Evolutionary conservation across 73 alveolate genomes (phyloP).

Genomic region (Tetrahymena malaccensis): DNA sequence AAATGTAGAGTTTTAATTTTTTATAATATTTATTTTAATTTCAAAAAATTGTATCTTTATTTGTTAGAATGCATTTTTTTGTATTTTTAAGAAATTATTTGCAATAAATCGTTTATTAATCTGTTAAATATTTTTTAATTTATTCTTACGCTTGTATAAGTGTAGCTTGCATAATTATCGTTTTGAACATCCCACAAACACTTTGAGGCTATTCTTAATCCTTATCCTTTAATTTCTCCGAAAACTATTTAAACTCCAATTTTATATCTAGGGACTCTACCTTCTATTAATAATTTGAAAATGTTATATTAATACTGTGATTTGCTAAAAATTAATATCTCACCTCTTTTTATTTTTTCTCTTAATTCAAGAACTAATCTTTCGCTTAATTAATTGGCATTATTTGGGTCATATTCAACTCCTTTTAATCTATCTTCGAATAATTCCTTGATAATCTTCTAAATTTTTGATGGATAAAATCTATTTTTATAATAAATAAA

Average conservation of each 20-base stretch:
- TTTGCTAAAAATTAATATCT: neutral
- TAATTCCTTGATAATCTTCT: neutral
- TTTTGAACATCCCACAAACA: slow-evolving; percentile 80
- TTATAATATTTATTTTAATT: neutral
- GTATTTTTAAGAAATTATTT: too few species aligned
- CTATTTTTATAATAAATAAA: neutral
- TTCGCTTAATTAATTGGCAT: neutral
- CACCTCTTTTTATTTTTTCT: neutral
- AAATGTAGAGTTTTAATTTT: too few species aligned
- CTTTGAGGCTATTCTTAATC: slow-evolving; percentile 74
- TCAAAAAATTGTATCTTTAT: neutral
- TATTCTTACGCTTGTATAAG: slow-evolving; percentile 19
- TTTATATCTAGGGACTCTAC: slow-evolving; percentile 57
- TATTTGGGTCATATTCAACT: neutral
- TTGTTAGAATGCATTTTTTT: neutral
- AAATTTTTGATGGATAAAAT: neutral
- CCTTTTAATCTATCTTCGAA: neutral
- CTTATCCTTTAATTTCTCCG: slow-evolving; percentile 85
- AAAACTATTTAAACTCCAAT: slow-evolving; percentile 74
- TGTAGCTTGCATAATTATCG: slow-evolving; percentile 57
- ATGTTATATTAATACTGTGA: neutral
- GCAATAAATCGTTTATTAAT: too few species aligned
- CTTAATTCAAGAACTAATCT: neutral
- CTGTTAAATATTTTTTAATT: too few species aligned
- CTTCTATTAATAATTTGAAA: neutral